A percentile compares a stretch with the other conserved stretches of the same genome.
These are phyloP conservation scores for Gyromitra esculenta DNA, from an alignment of 2,329 filamentous ascomycete species.

Conservation along the genomic window DNA sequence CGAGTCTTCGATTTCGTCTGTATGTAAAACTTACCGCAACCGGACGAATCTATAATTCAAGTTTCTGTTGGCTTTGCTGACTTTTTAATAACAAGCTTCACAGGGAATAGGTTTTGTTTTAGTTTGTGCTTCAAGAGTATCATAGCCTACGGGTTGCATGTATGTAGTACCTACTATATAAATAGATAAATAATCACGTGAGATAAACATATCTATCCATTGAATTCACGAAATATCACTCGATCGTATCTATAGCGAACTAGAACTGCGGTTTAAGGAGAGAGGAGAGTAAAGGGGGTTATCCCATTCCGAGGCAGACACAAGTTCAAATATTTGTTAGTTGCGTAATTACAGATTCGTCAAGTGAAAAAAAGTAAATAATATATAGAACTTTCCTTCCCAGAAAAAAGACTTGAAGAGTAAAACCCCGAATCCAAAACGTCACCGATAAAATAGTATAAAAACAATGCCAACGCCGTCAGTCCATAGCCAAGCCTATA, in stretches of 20 bases:
- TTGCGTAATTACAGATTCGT: neutral
- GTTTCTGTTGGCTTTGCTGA: no score
- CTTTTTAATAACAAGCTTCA: no score
- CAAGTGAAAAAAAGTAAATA: neutral
- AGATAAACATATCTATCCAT: no score
- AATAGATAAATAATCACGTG: neutral
- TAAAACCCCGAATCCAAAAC: neutral
- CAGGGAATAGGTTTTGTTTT: no score
- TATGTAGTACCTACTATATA: neutral
- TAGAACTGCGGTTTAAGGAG: neutral
- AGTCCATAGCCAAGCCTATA: slow-evolving; percentile 34
- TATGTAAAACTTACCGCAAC: neutral
- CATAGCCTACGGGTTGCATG: neutral
- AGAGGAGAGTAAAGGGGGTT: neutral
- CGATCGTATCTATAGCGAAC: neutral
- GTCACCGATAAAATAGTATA: slow-evolving; percentile 15
- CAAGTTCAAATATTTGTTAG: neutral
- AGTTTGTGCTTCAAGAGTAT: neutral
- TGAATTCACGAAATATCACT: no score
- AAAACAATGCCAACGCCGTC: slow-evolving; percentile 44
- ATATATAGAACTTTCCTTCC: slow-evolving; percentile 3
- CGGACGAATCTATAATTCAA: no score
- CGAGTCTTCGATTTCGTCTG: neutral
- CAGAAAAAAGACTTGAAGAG: neutral
- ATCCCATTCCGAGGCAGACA: neutral